These are phyloP conservation scores for Cryptococcus amylolentus DNA, from an alignment of 1,284 basidiomycete species.

Conservation along the genomic window DNA sequence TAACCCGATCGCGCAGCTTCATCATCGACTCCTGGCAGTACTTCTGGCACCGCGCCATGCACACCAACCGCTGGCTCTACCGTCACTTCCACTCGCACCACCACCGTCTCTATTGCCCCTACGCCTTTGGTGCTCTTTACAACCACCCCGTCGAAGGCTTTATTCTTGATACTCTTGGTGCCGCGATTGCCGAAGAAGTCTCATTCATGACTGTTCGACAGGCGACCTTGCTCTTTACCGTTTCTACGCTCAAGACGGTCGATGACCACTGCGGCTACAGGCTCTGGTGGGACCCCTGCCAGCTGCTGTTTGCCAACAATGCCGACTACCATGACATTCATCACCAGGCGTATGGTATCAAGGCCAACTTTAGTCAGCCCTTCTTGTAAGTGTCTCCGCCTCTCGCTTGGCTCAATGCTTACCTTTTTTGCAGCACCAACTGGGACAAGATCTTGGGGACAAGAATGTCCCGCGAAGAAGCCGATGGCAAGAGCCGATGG, in stretches of 20 bases:
- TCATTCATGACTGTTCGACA: constrained; percentile 76
- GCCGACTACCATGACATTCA: constrained; percentile 99
- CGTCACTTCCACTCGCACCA: constrained; percentile 90
- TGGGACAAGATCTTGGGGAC: constrained; percentile 50
- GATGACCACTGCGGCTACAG: constrained; percentile 95
- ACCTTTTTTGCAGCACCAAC: constrained; percentile 34
- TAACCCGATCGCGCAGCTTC: constrained; percentile 59
- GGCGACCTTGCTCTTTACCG: constrained; percentile 75
- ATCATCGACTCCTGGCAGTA: constrained; percentile 99
- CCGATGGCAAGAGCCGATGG: constrained; percentile 28
- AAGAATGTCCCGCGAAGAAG: constrained; percentile 45
- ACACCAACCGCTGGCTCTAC: constrained; percentile 87
- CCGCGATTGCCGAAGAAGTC: constrained; percentile 68
- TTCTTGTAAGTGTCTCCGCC: constrained; percentile 58
- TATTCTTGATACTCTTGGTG: constrained; percentile 80
- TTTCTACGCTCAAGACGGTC: constrained; percentile 90
- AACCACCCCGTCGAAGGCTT: constrained; percentile 97
- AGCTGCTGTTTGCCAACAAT: constrained; percentile 85
- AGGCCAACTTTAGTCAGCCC: constrained; percentile 93
- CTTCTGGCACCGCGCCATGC: constrained; percentile 88
- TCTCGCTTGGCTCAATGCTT: not conserved
- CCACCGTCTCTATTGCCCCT: constrained; percentile 94
- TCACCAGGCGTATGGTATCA: constrained; percentile 89
- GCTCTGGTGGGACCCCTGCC: constrained; percentile 84
- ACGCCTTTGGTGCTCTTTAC: constrained; percentile 95